Evolutionary conservation across 805 yeast species (phyloP), one percentile per base, ranked within the genome.

Genomic region (Saccharomyces eubayanus): DNA sequence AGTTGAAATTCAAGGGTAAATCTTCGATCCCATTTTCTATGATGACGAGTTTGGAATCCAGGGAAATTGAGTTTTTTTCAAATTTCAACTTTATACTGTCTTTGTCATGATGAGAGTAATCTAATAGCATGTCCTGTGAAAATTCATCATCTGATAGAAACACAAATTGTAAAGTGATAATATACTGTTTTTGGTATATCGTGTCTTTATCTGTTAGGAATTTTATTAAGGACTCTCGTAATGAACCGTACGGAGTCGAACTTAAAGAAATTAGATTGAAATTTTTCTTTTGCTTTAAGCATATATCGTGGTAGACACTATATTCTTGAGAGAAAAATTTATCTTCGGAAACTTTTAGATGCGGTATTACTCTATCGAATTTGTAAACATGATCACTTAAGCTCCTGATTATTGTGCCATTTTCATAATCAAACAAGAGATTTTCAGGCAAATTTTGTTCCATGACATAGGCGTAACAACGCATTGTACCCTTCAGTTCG

Each of bases 401-500:
- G 24, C 16, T 11, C 29, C 31, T 12, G 8, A 46, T 46, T 0
- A 62, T 55, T 12, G 48, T 48, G 45, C 55, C 56, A 20, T 55
- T 53, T 4, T 58, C 53, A 49, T 59, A 62, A 48, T 67, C 64
- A 10, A 64, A 52, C 8, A 28, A 28, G 24, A 31, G 54, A 10
- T 27, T 36, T 24, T 20, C 40, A 29, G 29, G 45, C 24, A 46
- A 30, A 14, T 10, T 50, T 20, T 29, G 50, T 45, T 51, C 52
- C 11, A 53, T 56, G 46, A 62, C 52, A 36, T 64, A 68, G 6
- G 62, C 64, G 48, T 65, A 65, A 41, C 63, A 65, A 16, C 77
- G 62, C 4, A 72, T 61, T 27, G 62, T 63, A 0, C 74, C 75
- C 24, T 62, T 56, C 28, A 68, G 51, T 52, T 74, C 76, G 51